Evolutionary conservation across 345 rosid genomes (phyloP).

Genomic region (Eucalyptus cloeziana): DNA sequence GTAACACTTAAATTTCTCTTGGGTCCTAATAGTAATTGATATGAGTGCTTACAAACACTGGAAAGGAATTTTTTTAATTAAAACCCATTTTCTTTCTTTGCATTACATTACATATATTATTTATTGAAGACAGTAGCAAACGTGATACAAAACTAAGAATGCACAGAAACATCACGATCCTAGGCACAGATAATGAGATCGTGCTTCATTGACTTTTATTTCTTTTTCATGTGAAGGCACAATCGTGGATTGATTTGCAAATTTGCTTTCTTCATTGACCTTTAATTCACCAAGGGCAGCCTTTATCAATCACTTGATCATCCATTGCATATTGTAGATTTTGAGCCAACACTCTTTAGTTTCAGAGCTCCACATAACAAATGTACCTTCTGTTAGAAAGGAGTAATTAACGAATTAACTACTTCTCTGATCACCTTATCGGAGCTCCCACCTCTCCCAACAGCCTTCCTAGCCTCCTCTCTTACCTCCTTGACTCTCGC

Average conservation of each 20-base stretch:
- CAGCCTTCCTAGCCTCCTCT: constrained; percentile 10
- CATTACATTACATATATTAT: too few species aligned
- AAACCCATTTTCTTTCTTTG: not conserved
- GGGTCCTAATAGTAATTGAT: not conserved
- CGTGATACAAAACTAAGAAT: too few species aligned
- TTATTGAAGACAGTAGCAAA: too few species aligned
- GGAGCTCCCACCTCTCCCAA: constrained; percentile 2
- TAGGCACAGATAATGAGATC: not conserved
- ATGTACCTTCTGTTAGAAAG: not conserved
- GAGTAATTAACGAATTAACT: not conserved
- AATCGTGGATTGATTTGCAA: not conserved
- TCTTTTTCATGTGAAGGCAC: not conserved
- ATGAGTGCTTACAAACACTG: not conserved
- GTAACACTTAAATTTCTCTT: not conserved
- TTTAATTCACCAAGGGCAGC: not conserved
- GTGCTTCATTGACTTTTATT: not conserved
- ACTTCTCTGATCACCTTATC: not conserved
- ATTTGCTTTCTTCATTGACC: not conserved
- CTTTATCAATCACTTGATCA: not conserved
- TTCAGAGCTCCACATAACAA: not conserved
- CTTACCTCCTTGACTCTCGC: not conserved
- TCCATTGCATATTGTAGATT: not conserved
- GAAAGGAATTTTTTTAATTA: not conserved
- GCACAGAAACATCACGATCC: not conserved
- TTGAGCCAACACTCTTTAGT: not conserved